Percentiles rank a stretch among this genome's conserved stretches.
phyloP scores from a whole-genome alignment of 441 rosid species.

The Adansonia madagascariensis region DNA sequence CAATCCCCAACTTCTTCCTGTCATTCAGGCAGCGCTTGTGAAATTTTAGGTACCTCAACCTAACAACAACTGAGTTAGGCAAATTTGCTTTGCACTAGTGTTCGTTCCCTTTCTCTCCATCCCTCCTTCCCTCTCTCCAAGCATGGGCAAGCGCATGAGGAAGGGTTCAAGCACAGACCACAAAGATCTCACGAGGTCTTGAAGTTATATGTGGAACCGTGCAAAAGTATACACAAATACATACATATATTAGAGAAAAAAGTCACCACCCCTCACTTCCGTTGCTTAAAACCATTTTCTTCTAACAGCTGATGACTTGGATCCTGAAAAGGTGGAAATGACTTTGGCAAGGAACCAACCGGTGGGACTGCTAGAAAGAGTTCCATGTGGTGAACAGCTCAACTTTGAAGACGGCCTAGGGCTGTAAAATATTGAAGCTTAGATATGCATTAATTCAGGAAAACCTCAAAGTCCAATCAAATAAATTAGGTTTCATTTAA shows the following conservation, averaged over 20 bases:
- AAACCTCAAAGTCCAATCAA: conserved; percentile 14
- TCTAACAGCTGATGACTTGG: conserved; percentile 93
- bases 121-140: not conserved
- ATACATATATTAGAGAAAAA: not conserved
- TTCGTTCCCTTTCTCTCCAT: not conserved
- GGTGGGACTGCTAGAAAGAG: conserved; percentile 85
- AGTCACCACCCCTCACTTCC: conserved; percentile 65
- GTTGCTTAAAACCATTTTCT: conserved; percentile 96
- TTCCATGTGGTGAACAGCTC: conserved; percentile 76
- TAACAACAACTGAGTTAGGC: conserved; percentile 32
- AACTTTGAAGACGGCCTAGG: conserved; percentile 73
- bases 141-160: conserved; percentile 11
- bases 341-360: conserved; percentile 91
- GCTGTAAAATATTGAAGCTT: conserved; percentile 44
- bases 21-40: conserved; percentile 87
- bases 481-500: not conserved
- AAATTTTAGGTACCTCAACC: conserved; percentile 79
- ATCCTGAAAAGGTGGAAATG: conserved; percentile 92
- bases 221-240: not conserved
- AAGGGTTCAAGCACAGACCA: conserved; percentile 3
- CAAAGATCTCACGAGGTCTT: not conserved
- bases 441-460: conserved; percentile 13
- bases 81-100: conserved; percentile 9
- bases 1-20: conserved; percentile 87
- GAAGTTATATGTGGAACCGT: not conserved